These are phyloP conservation scores for Adenanthera pavonina DNA, from an alignment of 306 rosid species.

Conservation along the genomic window DNA sequence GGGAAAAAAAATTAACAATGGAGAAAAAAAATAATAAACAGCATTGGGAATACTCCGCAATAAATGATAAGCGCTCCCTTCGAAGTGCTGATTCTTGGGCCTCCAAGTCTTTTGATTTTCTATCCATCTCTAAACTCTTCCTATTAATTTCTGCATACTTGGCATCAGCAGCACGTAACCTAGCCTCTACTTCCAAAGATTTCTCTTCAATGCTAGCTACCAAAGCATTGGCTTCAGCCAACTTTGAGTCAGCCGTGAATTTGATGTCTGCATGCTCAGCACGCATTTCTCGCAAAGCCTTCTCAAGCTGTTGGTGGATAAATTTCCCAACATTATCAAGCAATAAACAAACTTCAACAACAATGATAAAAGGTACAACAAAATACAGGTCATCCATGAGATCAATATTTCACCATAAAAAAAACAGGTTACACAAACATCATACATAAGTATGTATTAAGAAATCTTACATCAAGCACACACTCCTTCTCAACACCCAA, in stretches of 20 bases:
- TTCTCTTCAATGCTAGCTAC: constrained; percentile 85
- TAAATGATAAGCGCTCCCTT: constrained; percentile 76
- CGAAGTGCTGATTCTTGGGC: constrained; percentile 72
- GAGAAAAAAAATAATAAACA: constrained; percentile 18
- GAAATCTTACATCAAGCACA: constrained; percentile 84
- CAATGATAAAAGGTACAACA: constrained; percentile 6
- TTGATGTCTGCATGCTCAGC: constrained; percentile 86
- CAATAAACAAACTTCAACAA: constrained; percentile 14
- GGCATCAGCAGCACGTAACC: constrained; percentile 85
- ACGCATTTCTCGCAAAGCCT: constrained; percentile 86
- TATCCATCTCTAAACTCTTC: constrained; percentile 77
- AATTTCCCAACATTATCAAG: constrained; percentile 48
- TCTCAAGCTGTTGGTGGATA: constrained; percentile 75
- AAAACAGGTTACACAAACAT: constrained; percentile 7
- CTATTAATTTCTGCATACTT: constrained; percentile 88
- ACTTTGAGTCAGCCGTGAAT: constrained; percentile 85
- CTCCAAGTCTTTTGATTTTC: constrained; percentile 79
- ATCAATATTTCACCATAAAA: background rate
- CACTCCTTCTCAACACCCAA: constrained; percentile 97
- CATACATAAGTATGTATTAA: background rate
- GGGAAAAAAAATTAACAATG: background rate
- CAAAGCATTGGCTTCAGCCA: constrained; percentile 91
- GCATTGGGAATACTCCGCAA: constrained; percentile 64
- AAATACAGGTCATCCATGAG: constrained; percentile 6
- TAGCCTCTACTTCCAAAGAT: constrained; percentile 88